These are phyloP conservation scores for Kurtzmaniella quercitrusa DNA, from an alignment of 1,139 yeast species.

Conservation along the genomic window DNA sequence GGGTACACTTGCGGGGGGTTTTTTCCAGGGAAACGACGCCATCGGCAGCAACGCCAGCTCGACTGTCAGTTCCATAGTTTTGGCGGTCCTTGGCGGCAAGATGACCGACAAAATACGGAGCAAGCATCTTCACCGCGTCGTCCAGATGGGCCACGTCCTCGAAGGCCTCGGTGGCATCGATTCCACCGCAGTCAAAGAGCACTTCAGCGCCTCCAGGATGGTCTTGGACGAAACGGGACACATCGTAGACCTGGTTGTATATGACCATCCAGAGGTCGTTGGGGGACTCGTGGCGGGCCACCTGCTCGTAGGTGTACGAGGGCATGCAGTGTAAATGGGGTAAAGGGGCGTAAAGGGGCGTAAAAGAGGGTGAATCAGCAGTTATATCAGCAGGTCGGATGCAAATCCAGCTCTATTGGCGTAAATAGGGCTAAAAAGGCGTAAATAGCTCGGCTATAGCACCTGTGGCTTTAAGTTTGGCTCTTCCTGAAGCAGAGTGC, in stretches of 20 bases:
- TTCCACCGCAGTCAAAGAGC: constrained; percentile 64
- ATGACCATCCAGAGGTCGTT: constrained; percentile 65
- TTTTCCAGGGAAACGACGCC: constrained; percentile 3
- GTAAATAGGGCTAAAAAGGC: no score
- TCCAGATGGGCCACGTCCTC: constrained; percentile 49
- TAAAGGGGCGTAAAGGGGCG: no score
- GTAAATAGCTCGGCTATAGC: no score
- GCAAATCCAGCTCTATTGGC: no score
- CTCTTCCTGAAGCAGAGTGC: no score
- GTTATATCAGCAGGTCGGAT: no score
- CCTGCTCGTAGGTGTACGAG: constrained; percentile 26
- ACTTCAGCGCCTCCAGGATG: constrained; percentile 78
- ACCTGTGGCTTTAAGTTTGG: no score
- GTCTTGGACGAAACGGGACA: constrained; percentile 41
- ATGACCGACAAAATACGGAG: constrained; percentile 35
- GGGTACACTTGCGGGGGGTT: constrained; percentile 5
- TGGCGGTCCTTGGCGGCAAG: constrained; percentile 18
- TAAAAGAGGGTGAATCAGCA: no score
- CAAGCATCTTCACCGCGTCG: constrained; percentile 37
- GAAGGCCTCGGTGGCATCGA: constrained; percentile 64
- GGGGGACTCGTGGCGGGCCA: constrained; percentile 40
- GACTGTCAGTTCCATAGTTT: constrained; percentile 6
- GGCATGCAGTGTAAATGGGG: not conserved
- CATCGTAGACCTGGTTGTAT: constrained; percentile 58
- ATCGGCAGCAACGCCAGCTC: constrained; percentile 8